Evolutionary conservation across 202 grass and related monocot genomes (phyloP), one percentile per base, ranked within the genome.

Genomic region (Eragrostis tef): DNA sequence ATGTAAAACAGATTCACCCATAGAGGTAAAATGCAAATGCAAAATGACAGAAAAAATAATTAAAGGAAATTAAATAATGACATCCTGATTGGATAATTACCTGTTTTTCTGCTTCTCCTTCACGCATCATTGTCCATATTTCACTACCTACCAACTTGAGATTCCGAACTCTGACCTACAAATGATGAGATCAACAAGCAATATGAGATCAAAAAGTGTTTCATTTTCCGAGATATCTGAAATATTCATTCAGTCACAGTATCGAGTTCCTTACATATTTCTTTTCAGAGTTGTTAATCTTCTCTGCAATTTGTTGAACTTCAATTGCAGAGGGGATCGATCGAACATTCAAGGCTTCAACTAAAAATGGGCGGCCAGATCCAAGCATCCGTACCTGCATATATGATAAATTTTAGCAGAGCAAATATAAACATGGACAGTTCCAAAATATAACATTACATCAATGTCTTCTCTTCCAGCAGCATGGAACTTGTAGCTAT

Each of bases 391-490:
- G 75, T 63, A 98, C 92, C 94, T 97, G 68, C 64, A 81, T 63
- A 86, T 52, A 71, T 60, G 19, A 62, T 63, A 59, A 43, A 54
- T 26, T 87, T 86, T n/a, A 90, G 59, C 67, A 84, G 62, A 84
- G 59, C 14, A 39, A 51, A 69, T 77, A 78, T 52, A 64, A 66
- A 81, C 36, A 73, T 25, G 54, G n/a, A 84, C 61, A 61, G 49
- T 68, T 79, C 10, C 36, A 93, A 77, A 82, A 9, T 54, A 79
- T 52, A 70, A 50, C 78, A 65, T 81, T 98, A 98, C 94, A 93
- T 98, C 92, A 79, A 98, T 98, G 81, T 94, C 92, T 89, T 98
- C 94, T 94, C 94, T 94, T 78, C 94, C 92, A 57, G 94, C 94
- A 45, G 94, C 92, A 79, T 98, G 94, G 75, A 98, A 98, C 64